Base-by-base conservation (phyloP, 192 early-diverging fungal genomes). In the Rhizophagus prolifer region DNA sequence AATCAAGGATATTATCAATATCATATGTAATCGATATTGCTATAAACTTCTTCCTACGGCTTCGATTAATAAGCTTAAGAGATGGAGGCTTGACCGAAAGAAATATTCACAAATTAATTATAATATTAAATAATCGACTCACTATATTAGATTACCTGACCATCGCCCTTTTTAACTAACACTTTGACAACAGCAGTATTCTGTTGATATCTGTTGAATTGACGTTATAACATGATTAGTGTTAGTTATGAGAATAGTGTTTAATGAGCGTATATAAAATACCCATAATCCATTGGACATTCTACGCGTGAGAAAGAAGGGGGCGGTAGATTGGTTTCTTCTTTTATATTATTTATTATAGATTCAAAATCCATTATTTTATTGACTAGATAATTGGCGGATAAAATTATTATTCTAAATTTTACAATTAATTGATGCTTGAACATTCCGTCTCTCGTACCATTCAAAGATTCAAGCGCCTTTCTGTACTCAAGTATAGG, bases 241-340 rank as follows among this genome's bases (percentile, higher is more conserved):
- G 2, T 12, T 0, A 44, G 41, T 44, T 44, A 44, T 44, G 10
- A 12, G 41, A 44, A 12, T 12, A 9, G 41, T 44, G 10, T 2
- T 41, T 4, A 31, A 14, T 34, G 38, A 7, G 5, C 30, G 26
- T 59, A 30, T 36, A 23, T 36, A 38, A 41, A 75, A 58, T 80
- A 91, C 86, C 85, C 81, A 75, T 92, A 92, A 25, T 81, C 77
- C 41, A 76, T 80, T 13, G 90, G 86, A 74, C 82, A 83, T 64
- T 90, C 88, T 5, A 79, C 75, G 36, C 81, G 72, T 13, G 85
- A 84, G 62, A 92, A 91, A 19, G 79, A 34, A 12, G 91, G 90
- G 46, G 90, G 89, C 1, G 90, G 90, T 58, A 91, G 81, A 54
- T 81, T 80, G 8, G 81, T 70, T 26, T 73, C 68, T 34, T 71